phyloP scores from a whole-genome alignment of 176 grass and related monocot genomes.

The Oryza australiensis region DNA sequence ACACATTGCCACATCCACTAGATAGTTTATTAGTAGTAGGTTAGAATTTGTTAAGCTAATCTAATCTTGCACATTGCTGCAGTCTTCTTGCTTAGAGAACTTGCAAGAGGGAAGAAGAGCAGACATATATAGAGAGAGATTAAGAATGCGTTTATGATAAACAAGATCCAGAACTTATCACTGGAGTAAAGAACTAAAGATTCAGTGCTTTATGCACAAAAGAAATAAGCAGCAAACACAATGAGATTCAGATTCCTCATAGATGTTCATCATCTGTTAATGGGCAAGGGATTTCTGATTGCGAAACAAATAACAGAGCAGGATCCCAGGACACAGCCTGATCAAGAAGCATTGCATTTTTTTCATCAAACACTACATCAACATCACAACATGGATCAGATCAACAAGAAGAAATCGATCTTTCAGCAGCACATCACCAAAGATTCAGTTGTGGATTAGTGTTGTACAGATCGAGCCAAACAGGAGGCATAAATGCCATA shows the following conservation, averaged over 20 bases:
- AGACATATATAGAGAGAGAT: not conserved
- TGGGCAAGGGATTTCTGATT: not conserved
- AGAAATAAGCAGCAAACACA: not conserved
- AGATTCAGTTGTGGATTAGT: not conserved
- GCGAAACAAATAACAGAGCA: not conserved
- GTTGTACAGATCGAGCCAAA: not conserved
- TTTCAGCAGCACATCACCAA: not conserved
- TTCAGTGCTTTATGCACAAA: not conserved
- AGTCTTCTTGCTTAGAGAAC: not conserved
- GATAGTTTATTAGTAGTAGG: constrained; percentile 13
- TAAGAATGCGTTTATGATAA: not conserved
- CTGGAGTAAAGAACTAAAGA: not conserved
- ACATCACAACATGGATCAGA: not conserved
- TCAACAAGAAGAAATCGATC: not conserved
- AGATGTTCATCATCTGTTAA: not conserved
- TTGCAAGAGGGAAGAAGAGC: not conserved
- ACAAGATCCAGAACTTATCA: not conserved
- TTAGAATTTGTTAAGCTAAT: constrained; percentile 29
- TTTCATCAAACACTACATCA: not conserved
- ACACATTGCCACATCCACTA: constrained; percentile 10
- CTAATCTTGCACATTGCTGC: constrained; percentile 9
- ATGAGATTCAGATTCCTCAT: not conserved
- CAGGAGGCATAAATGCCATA: not conserved
- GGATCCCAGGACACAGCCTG: not conserved
- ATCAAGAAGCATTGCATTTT: not conserved